A percentile compares a stretch with the other conserved stretches of the same genome.
phyloP scores from a whole-genome alignment of 2,329 filamentous ascomycete species.

The Aspergillus sclerotialis region DNA sequence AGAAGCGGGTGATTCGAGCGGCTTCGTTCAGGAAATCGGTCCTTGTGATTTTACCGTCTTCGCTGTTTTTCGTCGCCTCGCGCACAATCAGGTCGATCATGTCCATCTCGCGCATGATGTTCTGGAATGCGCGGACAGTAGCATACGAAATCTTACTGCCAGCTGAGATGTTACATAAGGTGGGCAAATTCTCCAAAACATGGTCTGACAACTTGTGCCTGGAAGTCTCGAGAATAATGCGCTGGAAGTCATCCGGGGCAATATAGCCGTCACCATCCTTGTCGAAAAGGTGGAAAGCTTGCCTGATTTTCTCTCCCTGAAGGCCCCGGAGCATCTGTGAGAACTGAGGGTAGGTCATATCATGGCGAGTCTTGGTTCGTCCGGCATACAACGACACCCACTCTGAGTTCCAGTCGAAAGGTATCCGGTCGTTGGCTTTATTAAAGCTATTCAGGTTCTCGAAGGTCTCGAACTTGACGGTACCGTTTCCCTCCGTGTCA shows the following conservation, averaged over 20 bases:
- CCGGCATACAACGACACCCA: slow-evolving; percentile 96
- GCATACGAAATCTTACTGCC: slow-evolving; percentile 95
- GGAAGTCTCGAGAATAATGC: slow-evolving; percentile 88
- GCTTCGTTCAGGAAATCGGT: slow-evolving; percentile 94
- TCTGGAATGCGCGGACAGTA: slow-evolving; percentile 95
- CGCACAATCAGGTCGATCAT: slow-evolving; percentile 89
- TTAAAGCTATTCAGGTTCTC: slow-evolving; percentile 78
- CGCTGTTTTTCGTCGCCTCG: slow-evolving; percentile 73
- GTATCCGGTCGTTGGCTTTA: slow-evolving; percentile 76
- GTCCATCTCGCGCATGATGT: slow-evolving; percentile 97
- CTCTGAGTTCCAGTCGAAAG: slow-evolving; percentile 95
- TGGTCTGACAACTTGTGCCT: slow-evolving; percentile 97
- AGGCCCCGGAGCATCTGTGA: slow-evolving; percentile 95
- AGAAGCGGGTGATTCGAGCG: slow-evolving; percentile 83
- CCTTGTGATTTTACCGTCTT: slow-evolving; percentile 87
- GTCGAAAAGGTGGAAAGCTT: slow-evolving; percentile 90
- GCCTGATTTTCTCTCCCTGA: slow-evolving; percentile 90
- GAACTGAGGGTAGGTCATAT: slow-evolving; percentile 93
- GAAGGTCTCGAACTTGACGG: slow-evolving; percentile 85
- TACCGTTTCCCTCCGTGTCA: slow-evolving; percentile 74
- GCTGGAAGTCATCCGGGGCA: slow-evolving; percentile 89
- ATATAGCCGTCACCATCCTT: slow-evolving; percentile 91
- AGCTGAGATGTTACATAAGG: slow-evolving; percentile 87
- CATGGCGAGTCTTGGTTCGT: slow-evolving; percentile 76
- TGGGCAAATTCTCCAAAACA: slow-evolving; percentile 80